Base-by-base conservation (phyloP, 768 basidiomycete species). In the Leucosporidium yakuticum region DNA sequence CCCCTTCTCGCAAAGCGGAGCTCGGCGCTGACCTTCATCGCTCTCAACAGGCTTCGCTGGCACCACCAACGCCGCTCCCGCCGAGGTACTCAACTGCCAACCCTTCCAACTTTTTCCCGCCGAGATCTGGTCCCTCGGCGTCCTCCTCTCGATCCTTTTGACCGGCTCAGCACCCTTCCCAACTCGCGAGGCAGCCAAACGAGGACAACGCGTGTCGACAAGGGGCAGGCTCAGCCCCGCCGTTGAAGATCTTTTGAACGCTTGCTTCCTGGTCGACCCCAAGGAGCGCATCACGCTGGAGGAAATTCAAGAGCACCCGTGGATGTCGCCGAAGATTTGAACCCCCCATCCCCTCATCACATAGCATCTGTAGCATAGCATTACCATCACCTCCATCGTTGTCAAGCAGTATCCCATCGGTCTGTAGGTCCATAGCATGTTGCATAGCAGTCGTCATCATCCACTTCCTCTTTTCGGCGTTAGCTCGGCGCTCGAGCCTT, bases 81-180 rank as follows among this genome's bases (percentile, higher is more conserved):
- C 78, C 60, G 80, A 81, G 69, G 77, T 81, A 53, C 74, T 80
- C 51, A 36, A 61, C 23, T 74, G 78, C 17, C n/a, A 67, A 32
- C 65, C 76, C 14, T 81, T 80, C 70, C 72, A 74, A 19, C 79
- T 80, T 19, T 69, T 66, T 14, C 76, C 75, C 12, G 78, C 80
- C 55, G 81, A 82, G 62, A 73, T 81, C 61, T 82, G 80, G 80
- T 74, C 79, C 0, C 73, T 82, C 27, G 81, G 81, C 25, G 76
- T 81, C 71, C 76, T 82, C 60, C 76, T 81, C 21, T 70, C 72
- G 31, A 77, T 80, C 56, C 77, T 82, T 50, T 70, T 81, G 60
- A 79, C 78, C 4, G 80, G 80, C 19, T 76, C 77, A 29, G 74
- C 76, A 19, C 80, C 80, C 12, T 81, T 81, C 72, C 27, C 69